Evolutionary conservation across 257 asterid species (phyloP).

Genomic region (Nicotiana tabacum): DNA sequence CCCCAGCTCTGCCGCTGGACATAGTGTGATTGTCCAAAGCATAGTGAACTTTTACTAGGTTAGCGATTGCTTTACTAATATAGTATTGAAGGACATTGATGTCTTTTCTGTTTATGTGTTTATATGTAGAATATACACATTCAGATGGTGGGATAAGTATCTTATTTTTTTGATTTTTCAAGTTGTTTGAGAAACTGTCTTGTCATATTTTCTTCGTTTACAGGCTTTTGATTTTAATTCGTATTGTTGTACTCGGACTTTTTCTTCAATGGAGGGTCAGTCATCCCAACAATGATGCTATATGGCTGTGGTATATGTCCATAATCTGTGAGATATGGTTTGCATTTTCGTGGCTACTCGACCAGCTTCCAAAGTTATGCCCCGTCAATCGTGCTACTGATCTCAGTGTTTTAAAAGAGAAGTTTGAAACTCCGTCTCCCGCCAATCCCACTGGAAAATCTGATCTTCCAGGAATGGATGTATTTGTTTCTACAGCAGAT

Average conservation of each 20-base stretch:
- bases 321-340: conserved; percentile 80
- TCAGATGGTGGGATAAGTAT: background rate
- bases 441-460: conserved; percentile 72
- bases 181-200: background rate
- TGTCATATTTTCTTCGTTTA: background rate
- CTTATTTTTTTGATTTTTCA: background rate
- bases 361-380: conserved; percentile 78
- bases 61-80: background rate
- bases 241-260: conserved; percentile 63
- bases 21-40: background rate
- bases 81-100: background rate
- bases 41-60: background rate
- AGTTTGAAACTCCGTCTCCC: conserved; percentile 61
- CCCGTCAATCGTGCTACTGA: conserved; percentile 84
- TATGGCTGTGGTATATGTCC: conserved; percentile 92
- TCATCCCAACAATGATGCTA: conserved; percentile 72
- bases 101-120: background rate
- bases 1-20: too few relatives aligned
- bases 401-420: conserved; percentile 64
- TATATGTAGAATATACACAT: background rate
- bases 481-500: conserved; percentile 86
- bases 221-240: conserved; percentile 72
- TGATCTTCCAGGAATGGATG: conserved; percentile 80
- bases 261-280: conserved; percentile 68
- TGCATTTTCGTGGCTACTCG: conserved; percentile 90